A percentile compares a stretch with the other conserved stretches of the same genome.
Conservation (phyloP, 1,284 basidiomycete genomes). For the Ceratobasidium sp. region DNA sequence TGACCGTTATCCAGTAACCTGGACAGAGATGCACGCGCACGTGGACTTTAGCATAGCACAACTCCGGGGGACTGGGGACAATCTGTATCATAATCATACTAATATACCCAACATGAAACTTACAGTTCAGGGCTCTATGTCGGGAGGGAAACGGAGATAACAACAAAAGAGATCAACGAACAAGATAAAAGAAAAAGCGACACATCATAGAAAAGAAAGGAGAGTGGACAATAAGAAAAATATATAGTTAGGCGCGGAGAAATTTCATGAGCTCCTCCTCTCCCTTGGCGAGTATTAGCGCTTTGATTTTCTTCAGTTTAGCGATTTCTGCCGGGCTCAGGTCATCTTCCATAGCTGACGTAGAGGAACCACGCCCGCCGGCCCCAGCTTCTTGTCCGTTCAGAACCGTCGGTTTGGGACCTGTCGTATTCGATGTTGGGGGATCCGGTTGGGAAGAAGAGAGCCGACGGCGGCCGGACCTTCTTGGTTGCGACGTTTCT, state of each 20-base stretch:
- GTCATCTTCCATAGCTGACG: not conserved
- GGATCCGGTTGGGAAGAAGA: not conserved
- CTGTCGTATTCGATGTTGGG: not conserved
- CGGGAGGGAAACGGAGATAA: not conserved
- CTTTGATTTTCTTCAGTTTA: slow-evolving; percentile 39
- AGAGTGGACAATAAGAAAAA: not conserved
- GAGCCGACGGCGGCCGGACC: not conserved
- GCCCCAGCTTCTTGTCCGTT: not conserved
- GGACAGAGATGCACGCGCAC: not conserved
- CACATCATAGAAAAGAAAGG: not conserved
- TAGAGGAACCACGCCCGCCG: not conserved
- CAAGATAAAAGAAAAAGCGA: not conserved
- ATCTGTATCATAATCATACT: slow-evolving; percentile 31
- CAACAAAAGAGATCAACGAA: not conserved
- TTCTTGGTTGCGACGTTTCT: slow-evolving; percentile 2
- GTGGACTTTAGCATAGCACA: not conserved
- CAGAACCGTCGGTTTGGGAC: not conserved
- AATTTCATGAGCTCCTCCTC: slow-evolving; percentile 41
- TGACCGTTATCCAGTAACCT: slow-evolving; percentile 17
- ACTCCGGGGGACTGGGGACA: not conserved
- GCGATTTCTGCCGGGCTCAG: slow-evolving; percentile 38
- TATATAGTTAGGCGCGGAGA: slow-evolving; percentile 38
- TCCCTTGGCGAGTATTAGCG: slow-evolving; percentile 40
- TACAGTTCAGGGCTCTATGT: not conserved
- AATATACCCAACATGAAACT: slow-evolving; percentile 37